These are phyloP conservation scores for Cyberlindnera samutprakarnensis DNA, from an alignment of 805 yeast species.

Conservation along the genomic window DNA sequence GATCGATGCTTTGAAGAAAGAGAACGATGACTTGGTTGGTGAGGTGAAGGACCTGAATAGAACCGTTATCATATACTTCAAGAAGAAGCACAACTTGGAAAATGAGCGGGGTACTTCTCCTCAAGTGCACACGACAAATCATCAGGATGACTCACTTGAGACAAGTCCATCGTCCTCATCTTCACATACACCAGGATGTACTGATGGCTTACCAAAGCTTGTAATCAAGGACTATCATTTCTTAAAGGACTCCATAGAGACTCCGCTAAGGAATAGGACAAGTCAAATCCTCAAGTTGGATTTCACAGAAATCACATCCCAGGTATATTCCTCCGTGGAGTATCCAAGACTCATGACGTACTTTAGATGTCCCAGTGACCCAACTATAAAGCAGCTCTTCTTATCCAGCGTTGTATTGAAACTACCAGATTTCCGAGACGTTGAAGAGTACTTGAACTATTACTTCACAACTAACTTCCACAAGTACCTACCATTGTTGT, in stretches of 20 bases:
- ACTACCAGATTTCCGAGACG: constrained; percentile 7
- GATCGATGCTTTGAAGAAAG: constrained; percentile 13
- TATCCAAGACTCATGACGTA: constrained; percentile 7
- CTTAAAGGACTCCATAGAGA: constrained; percentile 13
- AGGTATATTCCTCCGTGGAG: constrained; percentile 8
- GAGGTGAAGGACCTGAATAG: constrained; percentile 10
- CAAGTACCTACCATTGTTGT: constrained; percentile 11
- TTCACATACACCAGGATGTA: too few species aligned
- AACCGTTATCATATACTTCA: constrained; percentile 8
- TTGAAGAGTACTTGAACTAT: constrained; percentile 10
- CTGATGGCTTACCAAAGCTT: constrained; percentile 2
- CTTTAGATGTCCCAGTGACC: constrained; percentile 7
- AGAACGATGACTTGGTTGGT: constrained; percentile 14
- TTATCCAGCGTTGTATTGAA: constrained; percentile 3
- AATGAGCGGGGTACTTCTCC: too few species aligned
- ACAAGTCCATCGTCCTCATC: too few species aligned
- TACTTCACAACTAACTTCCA: constrained; percentile 12
- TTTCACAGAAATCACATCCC: constrained; percentile 2
- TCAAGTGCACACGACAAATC: too few species aligned
- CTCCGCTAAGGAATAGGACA: constrained; percentile 9
- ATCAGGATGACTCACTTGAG: too few species aligned
- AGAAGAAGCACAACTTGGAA: constrained; percentile 7
- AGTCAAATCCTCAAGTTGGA: constrained; percentile 7
- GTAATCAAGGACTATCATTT: constrained; percentile 11
- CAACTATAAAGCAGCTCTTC: constrained; percentile 7